Evolutionary conservation across 176 grass and related monocot species (phyloP).

Genomic region (Secale cereale): DNA sequence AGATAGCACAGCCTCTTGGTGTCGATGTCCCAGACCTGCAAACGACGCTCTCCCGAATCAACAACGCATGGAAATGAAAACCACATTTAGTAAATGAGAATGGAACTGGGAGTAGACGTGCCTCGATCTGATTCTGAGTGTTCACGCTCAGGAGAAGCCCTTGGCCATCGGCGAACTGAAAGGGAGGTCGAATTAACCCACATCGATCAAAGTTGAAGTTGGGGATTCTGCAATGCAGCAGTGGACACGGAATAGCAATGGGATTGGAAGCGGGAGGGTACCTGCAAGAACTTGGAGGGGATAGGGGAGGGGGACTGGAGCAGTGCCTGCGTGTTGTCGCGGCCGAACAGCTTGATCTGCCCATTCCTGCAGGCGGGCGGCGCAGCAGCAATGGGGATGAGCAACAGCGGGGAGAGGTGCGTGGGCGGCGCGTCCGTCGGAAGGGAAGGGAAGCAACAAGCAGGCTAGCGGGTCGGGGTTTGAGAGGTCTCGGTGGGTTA

Average conservation of each 20-base stretch:
- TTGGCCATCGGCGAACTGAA: slow-evolving; percentile 84
- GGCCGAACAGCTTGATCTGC: slow-evolving; percentile 86
- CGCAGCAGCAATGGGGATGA: not conserved
- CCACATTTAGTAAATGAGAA: not conserved
- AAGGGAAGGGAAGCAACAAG: not conserved
- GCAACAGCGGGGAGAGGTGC: not conserved
- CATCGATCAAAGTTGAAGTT: not conserved
- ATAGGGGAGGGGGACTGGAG: slow-evolving; percentile 54
- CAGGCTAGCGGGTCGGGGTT: not conserved
- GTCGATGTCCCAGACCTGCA: slow-evolving; percentile 81
- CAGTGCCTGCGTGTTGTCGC: slow-evolving; percentile 87
- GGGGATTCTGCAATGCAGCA: not conserved
- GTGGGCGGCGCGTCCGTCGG: not conserved
- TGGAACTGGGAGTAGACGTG: slow-evolving; percentile 21
- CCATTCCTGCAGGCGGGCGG: slow-evolving; percentile 57
- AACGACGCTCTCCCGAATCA: slow-evolving; percentile 13
- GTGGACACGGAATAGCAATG: too few relatives aligned
- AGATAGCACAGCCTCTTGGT: slow-evolving; percentile 50
- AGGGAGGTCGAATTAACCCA: not conserved
- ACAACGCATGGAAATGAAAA: not conserved
- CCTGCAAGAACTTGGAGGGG: slow-evolving; percentile 71
- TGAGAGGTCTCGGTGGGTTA: slow-evolving; percentile 10
- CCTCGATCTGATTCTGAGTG: slow-evolving; percentile 84
- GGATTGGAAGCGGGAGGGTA: slow-evolving; percentile 8
- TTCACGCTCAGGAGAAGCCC: slow-evolving; percentile 77